Evolutionary conservation across 768 basidiomycete species (phyloP).

Genomic region (Leccinum barrowsii): DNA sequence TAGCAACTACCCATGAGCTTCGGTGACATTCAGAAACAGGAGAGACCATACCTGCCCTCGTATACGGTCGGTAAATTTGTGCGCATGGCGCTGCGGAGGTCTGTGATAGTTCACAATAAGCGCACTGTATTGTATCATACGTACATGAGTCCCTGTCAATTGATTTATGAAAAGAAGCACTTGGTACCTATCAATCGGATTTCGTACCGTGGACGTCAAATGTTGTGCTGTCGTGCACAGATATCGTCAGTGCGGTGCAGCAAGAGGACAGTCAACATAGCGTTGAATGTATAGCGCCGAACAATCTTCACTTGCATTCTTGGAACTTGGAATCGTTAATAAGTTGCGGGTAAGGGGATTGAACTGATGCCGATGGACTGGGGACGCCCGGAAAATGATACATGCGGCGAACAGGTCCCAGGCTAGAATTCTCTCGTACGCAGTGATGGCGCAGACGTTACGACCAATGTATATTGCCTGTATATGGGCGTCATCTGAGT

Average conservation of each 20-base stretch:
- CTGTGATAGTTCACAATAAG: background rate
- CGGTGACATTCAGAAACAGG: background rate
- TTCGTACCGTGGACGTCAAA: background rate
- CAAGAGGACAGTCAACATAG: background rate
- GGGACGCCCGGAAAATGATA: no score
- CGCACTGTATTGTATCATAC: background rate
- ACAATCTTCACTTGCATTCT: background rate
- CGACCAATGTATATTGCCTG: background rate
- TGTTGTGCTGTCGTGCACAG: background rate
- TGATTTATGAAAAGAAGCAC: background rate
- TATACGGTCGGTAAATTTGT: background rate
- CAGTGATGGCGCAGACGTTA: background rate
- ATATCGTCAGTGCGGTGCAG: background rate
- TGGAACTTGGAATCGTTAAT: background rate
- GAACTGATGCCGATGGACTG: background rate
- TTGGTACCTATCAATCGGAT: background rate
- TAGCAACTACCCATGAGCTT: background rate
- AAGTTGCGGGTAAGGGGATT: background rate
- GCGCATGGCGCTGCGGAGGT: background rate
- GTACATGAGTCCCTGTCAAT: background rate
- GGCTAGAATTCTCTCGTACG: background rate
- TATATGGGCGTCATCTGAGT: no score
- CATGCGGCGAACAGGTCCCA: background rate
- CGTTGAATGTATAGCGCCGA: background rate
- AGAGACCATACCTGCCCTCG: background rate